Percentiles rank a stretch among this genome's conserved stretches.
phyloP scores from a whole-genome alignment of 1,284 basidiomycete genomes.

The Peniophora sp. region DNA sequence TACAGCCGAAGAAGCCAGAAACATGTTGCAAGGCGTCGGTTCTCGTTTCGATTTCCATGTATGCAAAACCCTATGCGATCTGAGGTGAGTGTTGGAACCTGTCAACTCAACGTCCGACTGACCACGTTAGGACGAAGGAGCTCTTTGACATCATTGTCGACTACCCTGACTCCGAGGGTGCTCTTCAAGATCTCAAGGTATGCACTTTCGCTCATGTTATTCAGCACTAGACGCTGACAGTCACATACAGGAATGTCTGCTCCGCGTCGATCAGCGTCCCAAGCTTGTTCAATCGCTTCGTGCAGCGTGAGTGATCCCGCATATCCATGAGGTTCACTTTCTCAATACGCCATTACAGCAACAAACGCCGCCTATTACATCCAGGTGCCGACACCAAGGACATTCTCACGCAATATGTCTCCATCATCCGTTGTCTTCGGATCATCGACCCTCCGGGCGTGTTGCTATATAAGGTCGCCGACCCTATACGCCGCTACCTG shows the following conservation, averaged over 20 bases:
- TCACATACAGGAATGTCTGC: conserved; percentile 56
- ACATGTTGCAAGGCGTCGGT: conserved; percentile 74
- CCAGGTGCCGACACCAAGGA: conserved; percentile 94
- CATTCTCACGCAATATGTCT: conserved; percentile 90
- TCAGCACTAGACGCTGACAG: conserved; percentile 1
- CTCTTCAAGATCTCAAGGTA: conserved; percentile 84
- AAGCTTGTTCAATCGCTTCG: conserved; percentile 65
- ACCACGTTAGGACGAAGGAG: conserved; percentile 59
- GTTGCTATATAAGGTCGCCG: conserved; percentile 84
- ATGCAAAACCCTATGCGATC: conserved; percentile 80
- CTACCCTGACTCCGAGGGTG: conserved; percentile 82
- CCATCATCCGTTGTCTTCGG: conserved; percentile 86
- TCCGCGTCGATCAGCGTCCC: conserved; percentile 70
- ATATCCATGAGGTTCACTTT: conserved; percentile 10
- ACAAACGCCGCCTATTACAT: conserved; percentile 83
- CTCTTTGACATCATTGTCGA: conserved; percentile 96
- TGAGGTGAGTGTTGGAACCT: conserved; percentile 50
- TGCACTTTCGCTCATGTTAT: conserved; percentile 10
- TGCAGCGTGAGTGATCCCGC: conserved; percentile 43
- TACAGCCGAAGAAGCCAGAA: conserved; percentile 60
- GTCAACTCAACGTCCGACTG: neutral
- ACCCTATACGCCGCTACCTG: conserved; percentile 83
- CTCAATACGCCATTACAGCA: conserved; percentile 37
- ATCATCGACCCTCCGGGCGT: conserved; percentile 91
- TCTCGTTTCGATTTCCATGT: conserved; percentile 88